Evolutionary conservation across 768 basidiomycete species (phyloP).

Genomic region (Obba rivulosa): DNA sequence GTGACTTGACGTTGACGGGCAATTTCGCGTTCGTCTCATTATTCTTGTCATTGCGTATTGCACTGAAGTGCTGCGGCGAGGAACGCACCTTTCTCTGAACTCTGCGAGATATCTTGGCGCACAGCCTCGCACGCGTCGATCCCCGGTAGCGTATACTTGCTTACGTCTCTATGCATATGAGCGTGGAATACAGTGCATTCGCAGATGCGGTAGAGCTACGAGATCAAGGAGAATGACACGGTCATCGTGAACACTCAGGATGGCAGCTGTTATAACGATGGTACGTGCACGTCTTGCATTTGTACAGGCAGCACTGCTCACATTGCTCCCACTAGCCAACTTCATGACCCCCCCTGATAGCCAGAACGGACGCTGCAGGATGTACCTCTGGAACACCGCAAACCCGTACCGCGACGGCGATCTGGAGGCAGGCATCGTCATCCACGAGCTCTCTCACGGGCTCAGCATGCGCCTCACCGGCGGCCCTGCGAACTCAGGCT

Average conservation of each 20-base stretch:
- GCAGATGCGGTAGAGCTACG: no score
- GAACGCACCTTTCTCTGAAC: no score
- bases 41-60: no score
- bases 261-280: slow-evolving; percentile 85
- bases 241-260: slow-evolving; percentile 96
- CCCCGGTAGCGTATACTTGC: no score
- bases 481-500: slow-evolving; percentile 87
- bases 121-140: no score
- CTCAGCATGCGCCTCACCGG: slow-evolving; percentile 92
- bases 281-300: neutral
- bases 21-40: no score
- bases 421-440: slow-evolving; percentile 94
- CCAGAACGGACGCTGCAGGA: slow-evolving; percentile 87
- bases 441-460: slow-evolving; percentile 87
- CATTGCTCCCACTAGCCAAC: slow-evolving; percentile 45
- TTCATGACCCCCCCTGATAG: slow-evolving; percentile 85
- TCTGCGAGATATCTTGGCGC: no score
- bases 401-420: slow-evolving; percentile 92
- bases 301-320: neutral
- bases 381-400: slow-evolving; percentile 95
- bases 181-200: no score
- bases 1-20: no score
- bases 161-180: no score
- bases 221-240: slow-evolving; percentile 74
- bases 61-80: no score